Conservation (phyloP, 2,329 filamentous ascomycete species). For the Fusarium sp. region DNA sequence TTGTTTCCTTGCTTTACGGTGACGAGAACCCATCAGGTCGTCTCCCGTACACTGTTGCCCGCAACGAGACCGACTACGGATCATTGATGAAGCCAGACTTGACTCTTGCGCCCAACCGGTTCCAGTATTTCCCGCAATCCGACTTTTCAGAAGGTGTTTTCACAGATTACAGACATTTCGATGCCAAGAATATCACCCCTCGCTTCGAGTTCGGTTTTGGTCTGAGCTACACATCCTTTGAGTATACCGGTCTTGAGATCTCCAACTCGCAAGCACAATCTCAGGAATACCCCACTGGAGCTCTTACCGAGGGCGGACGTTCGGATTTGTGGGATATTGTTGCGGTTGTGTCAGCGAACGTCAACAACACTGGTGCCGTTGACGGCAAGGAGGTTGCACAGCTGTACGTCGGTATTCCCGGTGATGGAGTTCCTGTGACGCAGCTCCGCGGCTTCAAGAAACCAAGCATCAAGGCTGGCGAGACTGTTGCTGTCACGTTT, state of each 20-base stretch:
- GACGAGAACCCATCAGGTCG: slow-evolving; percentile 65
- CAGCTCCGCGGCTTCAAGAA: slow-evolving; percentile 21
- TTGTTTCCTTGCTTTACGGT: slow-evolving; percentile 68
- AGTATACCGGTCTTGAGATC: not conserved
- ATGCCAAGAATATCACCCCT: slow-evolving; percentile 68
- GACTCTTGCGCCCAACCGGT: slow-evolving; percentile 1
- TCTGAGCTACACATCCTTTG: slow-evolving; percentile 76
- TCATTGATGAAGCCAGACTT: not conserved
- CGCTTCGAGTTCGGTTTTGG: slow-evolving; percentile 82
- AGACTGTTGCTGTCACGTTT: not conserved
- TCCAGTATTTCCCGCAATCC: slow-evolving; percentile 8
- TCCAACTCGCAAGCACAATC: not conserved
- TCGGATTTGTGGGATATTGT: slow-evolving; percentile 12
- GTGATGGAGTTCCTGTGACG: not conserved
- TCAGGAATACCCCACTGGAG: not conserved
- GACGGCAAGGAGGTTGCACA: slow-evolving; percentile 11
- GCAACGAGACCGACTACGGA: slow-evolving; percentile 51
- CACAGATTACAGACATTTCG: slow-evolving; percentile 78
- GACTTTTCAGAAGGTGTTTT: slow-evolving; percentile 17
- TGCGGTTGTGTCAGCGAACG: not conserved
- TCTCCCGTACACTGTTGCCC: slow-evolving; percentile 70
- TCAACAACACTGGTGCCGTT: not conserved
- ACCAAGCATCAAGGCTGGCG: not conserved
- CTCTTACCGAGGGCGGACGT: not conserved
- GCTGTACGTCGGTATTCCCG: slow-evolving; percentile 9